Conservation (phyloP, 805 yeast genomes). For the Ogataea ramenticola region DNA sequence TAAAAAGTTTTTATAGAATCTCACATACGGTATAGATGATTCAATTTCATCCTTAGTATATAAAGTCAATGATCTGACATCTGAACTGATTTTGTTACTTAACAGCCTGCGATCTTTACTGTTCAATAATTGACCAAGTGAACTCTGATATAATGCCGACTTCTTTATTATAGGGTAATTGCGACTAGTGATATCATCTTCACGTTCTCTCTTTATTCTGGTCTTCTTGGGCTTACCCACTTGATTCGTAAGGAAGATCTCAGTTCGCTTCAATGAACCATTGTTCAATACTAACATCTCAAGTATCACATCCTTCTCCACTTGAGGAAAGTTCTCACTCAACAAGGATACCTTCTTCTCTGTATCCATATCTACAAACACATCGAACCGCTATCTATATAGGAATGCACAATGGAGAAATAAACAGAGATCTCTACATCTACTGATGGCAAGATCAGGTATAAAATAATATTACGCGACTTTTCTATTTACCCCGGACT, state of each 20-base stretch:
- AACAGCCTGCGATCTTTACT: too few species aligned
- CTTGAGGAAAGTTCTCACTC: slow-evolving; percentile 32
- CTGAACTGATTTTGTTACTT: too few species aligned
- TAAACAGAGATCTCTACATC: too few species aligned
- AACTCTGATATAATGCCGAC: not conserved
- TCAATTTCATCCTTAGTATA: slow-evolving; percentile 47
- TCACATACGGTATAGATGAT: slow-evolving; percentile 40
- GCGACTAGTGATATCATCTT: not conserved
- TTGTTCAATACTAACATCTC: slow-evolving; percentile 49
- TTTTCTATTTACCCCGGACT: not conserved
- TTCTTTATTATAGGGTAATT: not conserved
- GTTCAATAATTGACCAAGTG: not conserved
- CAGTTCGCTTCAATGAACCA: slow-evolving; percentile 42
- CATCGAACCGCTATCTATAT: too few species aligned
- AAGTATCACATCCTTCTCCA: slow-evolving; percentile 31
- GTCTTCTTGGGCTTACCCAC: slow-evolving; percentile 4
- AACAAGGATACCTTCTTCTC: slow-evolving; percentile 33
- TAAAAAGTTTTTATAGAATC: slow-evolving; percentile 43
- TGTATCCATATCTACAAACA: slow-evolving; percentile 24
- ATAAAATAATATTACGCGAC: not conserved
- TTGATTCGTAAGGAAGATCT: slow-evolving; percentile 32
- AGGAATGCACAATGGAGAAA: too few species aligned
- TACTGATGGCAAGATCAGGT: not conserved
- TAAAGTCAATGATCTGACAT: slow-evolving; percentile 20
- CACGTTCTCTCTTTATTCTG: not conserved